Percentiles rank a stretch among this genome's conserved stretches.
phyloP scores from a whole-genome alignment of 441 rosid genomes.

The Geranium incanum region DNA sequence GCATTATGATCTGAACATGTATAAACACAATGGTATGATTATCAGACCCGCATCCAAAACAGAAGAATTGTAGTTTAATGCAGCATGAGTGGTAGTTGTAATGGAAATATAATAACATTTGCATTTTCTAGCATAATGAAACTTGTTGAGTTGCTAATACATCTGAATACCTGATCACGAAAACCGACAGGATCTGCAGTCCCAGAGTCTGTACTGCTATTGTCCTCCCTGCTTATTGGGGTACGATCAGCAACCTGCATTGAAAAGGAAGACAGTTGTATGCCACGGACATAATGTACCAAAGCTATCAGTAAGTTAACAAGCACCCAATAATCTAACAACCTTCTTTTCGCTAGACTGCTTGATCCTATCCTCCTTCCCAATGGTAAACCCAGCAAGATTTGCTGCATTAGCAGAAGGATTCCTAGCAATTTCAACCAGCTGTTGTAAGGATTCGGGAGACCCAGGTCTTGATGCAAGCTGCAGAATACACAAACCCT shows the following conservation, averaged over 20 bases:
- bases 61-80: neutral
- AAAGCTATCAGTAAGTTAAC: neutral
- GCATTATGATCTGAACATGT: neutral
- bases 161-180: conserved; percentile 24
- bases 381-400: conserved; percentile 17
- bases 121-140: neutral
- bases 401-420: conserved; percentile 19
- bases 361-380: conserved; percentile 26
- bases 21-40: neutral
- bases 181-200: conserved; percentile 29
- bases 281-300: neutral
- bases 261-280: neutral
- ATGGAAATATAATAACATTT: neutral
- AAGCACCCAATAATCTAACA: neutral
- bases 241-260: conserved; percentile 21
- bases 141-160: neutral
- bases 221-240: conserved; percentile 20
- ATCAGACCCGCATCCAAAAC: neutral
- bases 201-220: conserved; percentile 15
- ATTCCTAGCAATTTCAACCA: conserved; percentile 29
- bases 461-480: conserved; percentile 25
- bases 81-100: neutral
- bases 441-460: conserved; percentile 27
- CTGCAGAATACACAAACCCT: conserved; percentile 15
- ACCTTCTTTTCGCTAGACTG: conserved; percentile 25